These are phyloP conservation scores for Mortierella sp. DNA, from an alignment of 371 early-diverging fungal species.

Conservation along the genomic window DNA sequence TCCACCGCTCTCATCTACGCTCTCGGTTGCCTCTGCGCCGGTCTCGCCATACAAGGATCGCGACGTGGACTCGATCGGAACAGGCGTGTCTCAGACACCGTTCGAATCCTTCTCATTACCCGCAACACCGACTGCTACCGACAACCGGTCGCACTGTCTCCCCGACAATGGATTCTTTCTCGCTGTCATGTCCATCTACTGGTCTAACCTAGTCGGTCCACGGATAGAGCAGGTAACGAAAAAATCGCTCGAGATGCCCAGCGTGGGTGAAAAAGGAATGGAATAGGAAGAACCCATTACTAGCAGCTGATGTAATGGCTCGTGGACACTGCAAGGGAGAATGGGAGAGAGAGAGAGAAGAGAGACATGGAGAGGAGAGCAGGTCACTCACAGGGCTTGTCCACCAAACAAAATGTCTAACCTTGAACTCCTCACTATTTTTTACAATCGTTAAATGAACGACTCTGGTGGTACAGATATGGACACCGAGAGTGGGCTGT, in stretches of 20 bases:
- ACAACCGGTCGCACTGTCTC: constrained; percentile 47
- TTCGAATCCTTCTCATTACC: constrained; percentile 49
- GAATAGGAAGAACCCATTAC: no score
- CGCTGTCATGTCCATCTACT: constrained; percentile 63
- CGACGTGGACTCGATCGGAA: constrained; percentile 12
- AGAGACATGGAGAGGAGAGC: no score
- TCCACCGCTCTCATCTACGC: constrained; percentile 25
- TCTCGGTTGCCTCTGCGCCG: constrained; percentile 44
- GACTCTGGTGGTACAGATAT: constrained; percentile 24
- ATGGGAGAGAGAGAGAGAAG: background rate
- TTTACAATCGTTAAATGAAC: constrained; percentile 20
- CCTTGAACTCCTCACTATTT: background rate
- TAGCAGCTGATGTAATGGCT: no score
- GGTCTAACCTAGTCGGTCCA: constrained; percentile 72
- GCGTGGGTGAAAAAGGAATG: no score
- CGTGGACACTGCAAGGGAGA: background rate
- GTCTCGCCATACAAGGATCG: constrained; percentile 42
- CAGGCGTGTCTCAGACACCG: constrained; percentile 24
- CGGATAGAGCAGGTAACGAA: constrained; percentile 64
- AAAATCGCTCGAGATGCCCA: no score
- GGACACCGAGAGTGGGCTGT: constrained; percentile 50
- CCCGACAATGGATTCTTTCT: constrained; percentile 70
- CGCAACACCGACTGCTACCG: constrained; percentile 48
- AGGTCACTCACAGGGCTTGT: no score
- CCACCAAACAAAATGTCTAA: no score